phyloP scores from a whole-genome alignment of 208 protist species.

The Leishmania martiniquensis region DNA sequence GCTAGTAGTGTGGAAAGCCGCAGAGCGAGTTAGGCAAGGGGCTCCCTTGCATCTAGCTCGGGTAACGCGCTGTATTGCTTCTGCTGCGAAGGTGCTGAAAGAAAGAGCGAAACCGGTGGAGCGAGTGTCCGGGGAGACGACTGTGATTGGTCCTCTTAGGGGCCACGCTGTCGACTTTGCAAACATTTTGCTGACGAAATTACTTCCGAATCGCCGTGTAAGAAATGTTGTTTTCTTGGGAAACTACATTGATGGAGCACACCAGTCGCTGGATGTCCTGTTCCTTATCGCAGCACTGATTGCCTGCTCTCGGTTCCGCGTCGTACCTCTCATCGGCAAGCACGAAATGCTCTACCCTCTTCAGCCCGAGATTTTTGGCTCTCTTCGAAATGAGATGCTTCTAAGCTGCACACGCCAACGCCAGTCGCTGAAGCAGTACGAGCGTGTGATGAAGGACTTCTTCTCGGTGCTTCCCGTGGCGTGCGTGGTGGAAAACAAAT shows the following conservation, averaged over 20 bases:
- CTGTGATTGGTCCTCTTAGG: constrained; percentile 72
- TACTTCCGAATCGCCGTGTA: constrained; percentile 34
- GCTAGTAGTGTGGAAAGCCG: constrained; percentile 28
- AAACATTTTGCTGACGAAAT: constrained; percentile 53
- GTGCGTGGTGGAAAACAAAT: constrained; percentile 67
- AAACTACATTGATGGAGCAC: constrained; percentile 85
- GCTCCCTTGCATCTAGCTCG: constrained; percentile 16
- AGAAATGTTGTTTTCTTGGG: constrained; percentile 76
- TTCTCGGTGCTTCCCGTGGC: constrained; percentile 65
- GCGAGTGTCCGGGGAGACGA: constrained; percentile 43
- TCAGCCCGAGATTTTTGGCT: constrained; percentile 70
- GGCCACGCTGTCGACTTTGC: constrained; percentile 80
- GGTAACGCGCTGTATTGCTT: constrained; percentile 15
- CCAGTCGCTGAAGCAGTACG: constrained; percentile 42
- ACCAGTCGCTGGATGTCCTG: constrained; percentile 75
- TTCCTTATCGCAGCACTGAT: constrained; percentile 69
- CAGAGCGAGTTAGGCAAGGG: constrained; percentile 18
- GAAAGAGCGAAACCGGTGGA: constrained; percentile 25
- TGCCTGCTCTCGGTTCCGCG: constrained; percentile 43
- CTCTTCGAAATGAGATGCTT: constrained; percentile 65
- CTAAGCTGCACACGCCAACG: constrained; percentile 41
- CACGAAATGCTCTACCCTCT: constrained; percentile 86
- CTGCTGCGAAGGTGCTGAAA: constrained; percentile 21
- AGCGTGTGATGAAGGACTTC: constrained; percentile 53
- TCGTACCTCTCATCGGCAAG: constrained; percentile 68